Evolutionary conservation across 2,329 filamentous ascomycete species (phyloP).

Genomic region (Bipolaris gigantea): DNA sequence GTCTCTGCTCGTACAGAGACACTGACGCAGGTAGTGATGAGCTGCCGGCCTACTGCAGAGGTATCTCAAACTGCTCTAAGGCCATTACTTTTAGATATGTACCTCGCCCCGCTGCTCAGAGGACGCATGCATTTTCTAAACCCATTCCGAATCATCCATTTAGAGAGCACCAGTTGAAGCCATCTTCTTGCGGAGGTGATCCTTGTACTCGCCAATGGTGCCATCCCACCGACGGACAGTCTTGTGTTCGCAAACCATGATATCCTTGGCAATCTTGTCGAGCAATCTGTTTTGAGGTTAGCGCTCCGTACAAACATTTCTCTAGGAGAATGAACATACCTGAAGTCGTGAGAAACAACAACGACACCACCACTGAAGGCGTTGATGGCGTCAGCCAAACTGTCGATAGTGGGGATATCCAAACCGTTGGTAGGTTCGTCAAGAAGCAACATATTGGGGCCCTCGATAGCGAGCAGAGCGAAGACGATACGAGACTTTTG

Average conservation of each 20-base stretch:
- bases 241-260: constrained; percentile 98
- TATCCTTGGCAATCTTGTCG: constrained; percentile 99
- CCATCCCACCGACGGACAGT: constrained; percentile 89
- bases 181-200: constrained; percentile 99
- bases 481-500: constrained; percentile 99
- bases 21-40: constrained; percentile 40
- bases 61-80: constrained; percentile 35
- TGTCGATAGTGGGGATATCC: constrained; percentile 98
- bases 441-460: constrained; percentile 95
- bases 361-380: constrained; percentile 95
- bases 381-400: constrained; percentile 95
- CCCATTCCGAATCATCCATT: constrained; percentile 15
- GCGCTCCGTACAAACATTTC: constrained; percentile 15
- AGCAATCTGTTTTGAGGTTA: constrained; percentile 69
- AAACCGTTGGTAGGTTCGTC: constrained; percentile 99
- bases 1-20: constrained; percentile 35
- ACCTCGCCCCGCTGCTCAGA: constrained; percentile 29
- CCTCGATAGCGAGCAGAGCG: constrained; percentile 89
- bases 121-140: constrained; percentile 33
- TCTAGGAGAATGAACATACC: constrained; percentile 60
- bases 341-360: constrained; percentile 98
- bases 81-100: constrained; percentile 35
- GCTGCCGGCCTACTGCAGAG: constrained; percentile 40
- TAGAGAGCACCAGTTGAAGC: constrained; percentile 82
- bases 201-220: constrained; percentile 93